Base-by-base conservation (phyloP, 2,329 filamentous ascomycete species). In the Pezizomycotina sp. region DNA sequence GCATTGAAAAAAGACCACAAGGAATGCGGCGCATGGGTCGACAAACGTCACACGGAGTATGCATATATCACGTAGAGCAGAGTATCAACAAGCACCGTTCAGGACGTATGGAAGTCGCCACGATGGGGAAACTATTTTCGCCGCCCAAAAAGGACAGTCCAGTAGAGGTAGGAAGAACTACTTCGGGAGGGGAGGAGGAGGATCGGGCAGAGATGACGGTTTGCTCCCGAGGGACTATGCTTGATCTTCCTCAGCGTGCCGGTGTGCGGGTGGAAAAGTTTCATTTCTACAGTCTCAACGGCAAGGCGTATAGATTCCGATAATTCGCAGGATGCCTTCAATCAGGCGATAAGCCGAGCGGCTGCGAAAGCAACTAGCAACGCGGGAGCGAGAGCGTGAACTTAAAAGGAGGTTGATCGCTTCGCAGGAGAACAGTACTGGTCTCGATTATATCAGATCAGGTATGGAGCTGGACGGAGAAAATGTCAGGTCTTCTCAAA, bases 51-150 rank as follows among this genome's bases (percentile, higher is more conserved):
- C 50, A 92, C 84, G 0, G 75, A 92, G 50, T 81, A 78, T 98
- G 89, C 59, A 83, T 92, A 47, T 98, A 77, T 49, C 89, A 98
- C 57, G 72, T 92, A 48, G 83, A 91, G 49, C 63, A 81, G 16
- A 76, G 81, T 16, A 61, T 95, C 3, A 69, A 74, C 36, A 84
- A 80, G 53, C 69, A 71, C 53, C 65, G 70, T 19, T 63, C 70
- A 7, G 63, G 66, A 1, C 68, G 84, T 22, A 74, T 84, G 62
- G 83, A 92, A 52, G 66, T 93, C 43, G 92, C 84, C 52, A 69
- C 65, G 8, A 76, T 74, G 56, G 68, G 66, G 3, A 64, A 64
- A 15, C 60, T 66, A 31, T 62, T 62, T 44, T 58, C 48, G 5
- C 50, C 50, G 2, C 50, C 50, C 3, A 47, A 43, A 51, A 51